Evolutionary conservation across 352 stramenopile species (phyloP), one percentile per base, ranked within the genome.

Genomic region (Phytophthora multivora): DNA sequence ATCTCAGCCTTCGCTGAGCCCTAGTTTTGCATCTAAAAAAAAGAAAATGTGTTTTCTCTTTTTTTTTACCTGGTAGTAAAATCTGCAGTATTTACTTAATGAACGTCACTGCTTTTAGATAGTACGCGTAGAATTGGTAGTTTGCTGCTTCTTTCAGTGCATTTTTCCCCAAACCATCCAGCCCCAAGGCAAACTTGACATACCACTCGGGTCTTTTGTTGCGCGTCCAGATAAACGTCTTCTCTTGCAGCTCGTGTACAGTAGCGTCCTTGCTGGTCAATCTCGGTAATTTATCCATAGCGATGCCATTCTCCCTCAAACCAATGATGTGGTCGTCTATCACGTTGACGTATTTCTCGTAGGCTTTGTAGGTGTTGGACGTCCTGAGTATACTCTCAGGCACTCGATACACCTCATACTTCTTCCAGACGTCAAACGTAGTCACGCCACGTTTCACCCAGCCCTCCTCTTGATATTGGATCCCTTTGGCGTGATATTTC

Each of bases 281-380:
- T 23, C 51, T 50, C 12, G 35, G 49, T 47, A 50, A 23, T 5
- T 51, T 3, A 2, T 51, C 7, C 16, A 43, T 23, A 7, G 31
- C 4, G 21, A 45, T 26, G 2, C 26, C 26, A 0, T 1, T 16
- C 19, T 52, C 2, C 13, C 30, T 38, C 25, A 61, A 13, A 2
- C n/a, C 0, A 7, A 67, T 39, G 8, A 62, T 56, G 43, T 62
- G 30, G 11, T 67, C 1, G 11, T 67, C 59, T 18, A 62, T 21
- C 15, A 23, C 28, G 28, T 55, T 67, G 26, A 67, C 59, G 39
- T 62, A 67, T 4, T 16, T 6, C 12, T 41, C 23, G 51, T 67
- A 67, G 13, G 13, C 4, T 3, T 46, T 5, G 43, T 26, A 62
- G 2, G n/a, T 33, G 0, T 0, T 1, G 16, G 58, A 54, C 0